Evolutionary conservation across 345 rosid species (phyloP), one percentile per base, ranked within the genome.

Genomic region (Syzygium grande): DNA sequence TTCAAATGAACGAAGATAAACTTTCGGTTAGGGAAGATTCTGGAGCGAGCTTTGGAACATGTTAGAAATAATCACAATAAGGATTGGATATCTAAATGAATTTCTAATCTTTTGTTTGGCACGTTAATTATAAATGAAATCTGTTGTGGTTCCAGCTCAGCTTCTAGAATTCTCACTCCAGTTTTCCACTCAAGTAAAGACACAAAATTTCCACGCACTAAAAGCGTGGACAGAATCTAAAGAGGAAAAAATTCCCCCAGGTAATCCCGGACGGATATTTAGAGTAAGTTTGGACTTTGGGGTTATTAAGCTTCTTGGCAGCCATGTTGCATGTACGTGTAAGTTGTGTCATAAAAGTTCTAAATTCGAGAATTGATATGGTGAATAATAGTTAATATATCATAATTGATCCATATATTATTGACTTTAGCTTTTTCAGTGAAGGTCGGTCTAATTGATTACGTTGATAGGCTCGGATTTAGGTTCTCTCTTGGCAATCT

Each of bases 361-460:
- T 58, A 58, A 11, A 58, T 25, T 58, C 11, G 29, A 58, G 65
- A 11, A 58, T 58, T 58, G 15, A 11, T 58, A 25, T 58, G 29
- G 2, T 58, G 6, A 25, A 29, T 58, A 58, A 58, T 11, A 25
- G 65, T 58, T 58, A 58, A 58, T 58, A 58, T 58, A 58, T 58
- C 1, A 25, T 58, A 11, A 1, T 58, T 11, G 27, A 15, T 11
- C 27, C 11, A 58, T 58, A 58, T 10, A 25, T 0, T 58, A 58
- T 58, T 58, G 0, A 3, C 30, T 58, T 11, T 25, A 58, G 7
- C 27, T 25, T 58, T 58, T 58, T 58, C 0, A 58, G 15, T 58
- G 7, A 58, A 58, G 0, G 7, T 58, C 3, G 16, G 11, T 58
- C 1, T 58, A 58, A 58, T 0, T 25, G 3, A 6, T 9, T 25